These are phyloP conservation scores for Echium plantagineum DNA, from an alignment of 257 asterid species.

Conservation along the genomic window DNA sequence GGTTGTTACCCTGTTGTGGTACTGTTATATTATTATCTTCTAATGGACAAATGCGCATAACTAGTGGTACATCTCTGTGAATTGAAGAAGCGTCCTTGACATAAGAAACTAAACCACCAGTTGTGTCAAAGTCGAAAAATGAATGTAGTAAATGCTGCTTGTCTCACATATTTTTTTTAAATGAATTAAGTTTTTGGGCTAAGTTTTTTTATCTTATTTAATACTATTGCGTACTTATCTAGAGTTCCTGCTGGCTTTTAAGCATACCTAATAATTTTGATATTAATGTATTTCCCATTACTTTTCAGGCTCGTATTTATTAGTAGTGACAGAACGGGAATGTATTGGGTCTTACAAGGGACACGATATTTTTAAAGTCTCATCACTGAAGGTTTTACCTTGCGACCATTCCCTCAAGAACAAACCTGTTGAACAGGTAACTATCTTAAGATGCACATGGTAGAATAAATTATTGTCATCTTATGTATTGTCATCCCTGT, in stretches of 20 bases:
- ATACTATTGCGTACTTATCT: not conserved
- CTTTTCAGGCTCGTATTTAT: slow-evolving; percentile 59
- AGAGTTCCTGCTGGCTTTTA: not conserved
- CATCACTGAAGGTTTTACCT: slow-evolving; percentile 68
- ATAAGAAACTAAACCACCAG: not conserved
- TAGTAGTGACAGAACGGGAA: slow-evolving; percentile 71
- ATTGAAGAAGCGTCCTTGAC: not conserved
- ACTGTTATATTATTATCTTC: too few relatives aligned
- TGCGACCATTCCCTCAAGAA: slow-evolving; percentile 63
- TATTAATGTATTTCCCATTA: slow-evolving; percentile 9
- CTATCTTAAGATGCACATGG: slow-evolving; percentile 1
- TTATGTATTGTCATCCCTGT: slow-evolving; percentile 7
- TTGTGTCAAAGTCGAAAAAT: not conserved
- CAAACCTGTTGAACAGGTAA: slow-evolving; percentile 67
- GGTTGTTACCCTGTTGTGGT: too few relatives aligned
- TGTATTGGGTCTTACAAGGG: slow-evolving; percentile 68
- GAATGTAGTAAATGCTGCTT: not conserved
- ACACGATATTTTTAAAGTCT: slow-evolving; percentile 65
- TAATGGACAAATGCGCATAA: too few relatives aligned
- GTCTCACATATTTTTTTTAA: not conserved
- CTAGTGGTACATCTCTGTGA: too few relatives aligned
- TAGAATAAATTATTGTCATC: not conserved
- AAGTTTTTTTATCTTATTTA: too few relatives aligned
- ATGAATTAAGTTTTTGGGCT: not conserved
- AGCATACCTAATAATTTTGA: slow-evolving; percentile 4